phyloP scores from a whole-genome alignment of 2,329 filamentous ascomycete species.

The Hypoxylon sp. region DNA sequence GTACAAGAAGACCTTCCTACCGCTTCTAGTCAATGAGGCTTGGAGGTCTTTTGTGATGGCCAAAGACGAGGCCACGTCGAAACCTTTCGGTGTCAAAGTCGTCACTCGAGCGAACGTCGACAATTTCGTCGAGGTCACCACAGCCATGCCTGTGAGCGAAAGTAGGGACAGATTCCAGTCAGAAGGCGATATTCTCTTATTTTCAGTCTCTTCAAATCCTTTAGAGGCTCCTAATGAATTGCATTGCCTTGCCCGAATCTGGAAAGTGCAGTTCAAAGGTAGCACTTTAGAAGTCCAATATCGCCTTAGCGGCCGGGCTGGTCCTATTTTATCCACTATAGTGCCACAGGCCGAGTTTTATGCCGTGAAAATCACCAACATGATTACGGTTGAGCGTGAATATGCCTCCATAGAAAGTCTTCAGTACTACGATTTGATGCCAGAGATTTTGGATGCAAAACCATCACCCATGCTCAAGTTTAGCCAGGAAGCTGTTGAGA shows the following conservation, averaged over 20 bases:
- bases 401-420: conserved; percentile 90
- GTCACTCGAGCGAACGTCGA: conserved; percentile 90
- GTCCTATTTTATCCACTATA: conserved; percentile 69
- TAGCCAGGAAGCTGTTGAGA: conserved; percentile 73
- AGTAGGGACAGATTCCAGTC: conserved; percentile 76
- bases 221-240: conserved; percentile 70
- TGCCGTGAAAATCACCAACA: conserved; percentile 86
- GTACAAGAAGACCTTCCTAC: conserved; percentile 91
- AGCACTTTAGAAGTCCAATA: conserved; percentile 85
- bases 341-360: conserved; percentile 74
- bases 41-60: conserved; percentile 94
- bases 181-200: conserved; percentile 88
- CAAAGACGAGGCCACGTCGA: conserved; percentile 84
- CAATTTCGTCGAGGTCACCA: conserved; percentile 90
- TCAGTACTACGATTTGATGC: conserved; percentile 94
- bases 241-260: conserved; percentile 88
- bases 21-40: conserved; percentile 88
- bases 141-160: conserved; percentile 75
- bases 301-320: conserved; percentile 74
- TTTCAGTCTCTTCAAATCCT: conserved; percentile 79
- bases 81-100: conserved; percentile 86
- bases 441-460: conserved; percentile 87
- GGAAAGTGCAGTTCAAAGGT: conserved; percentile 81
- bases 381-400: conserved; percentile 94
- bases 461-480: conserved; percentile 90